phyloP scores from a whole-genome alignment of 257 asterid species.

The Solanum commersonii region DNA sequence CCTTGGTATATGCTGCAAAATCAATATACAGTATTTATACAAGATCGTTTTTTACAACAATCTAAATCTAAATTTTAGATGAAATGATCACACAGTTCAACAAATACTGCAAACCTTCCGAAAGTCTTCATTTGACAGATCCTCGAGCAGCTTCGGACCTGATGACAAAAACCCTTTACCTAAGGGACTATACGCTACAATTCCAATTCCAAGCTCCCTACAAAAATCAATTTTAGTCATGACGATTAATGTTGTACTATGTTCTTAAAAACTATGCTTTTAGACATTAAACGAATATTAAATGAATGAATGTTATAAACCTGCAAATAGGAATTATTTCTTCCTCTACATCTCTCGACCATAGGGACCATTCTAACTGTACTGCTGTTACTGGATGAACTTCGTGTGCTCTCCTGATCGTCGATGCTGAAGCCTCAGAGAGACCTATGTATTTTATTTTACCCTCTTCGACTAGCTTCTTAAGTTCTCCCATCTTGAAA shows the following conservation, averaged over 20 bases:
- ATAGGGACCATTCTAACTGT: constrained; percentile 22
- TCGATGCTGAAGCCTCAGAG: constrained; percentile 19
- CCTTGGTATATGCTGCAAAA: constrained; percentile 26
- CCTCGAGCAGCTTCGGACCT: constrained; percentile 25
- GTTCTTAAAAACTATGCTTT: not conserved
- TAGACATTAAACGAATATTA: not conserved
- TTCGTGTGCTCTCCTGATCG: constrained; percentile 27
- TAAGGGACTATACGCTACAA: constrained; percentile 45
- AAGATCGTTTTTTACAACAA: not conserved
- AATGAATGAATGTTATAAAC: not conserved
- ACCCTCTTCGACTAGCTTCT: constrained; percentile 13
- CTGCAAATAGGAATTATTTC: constrained; percentile 25
- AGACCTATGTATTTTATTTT: constrained; percentile 17
- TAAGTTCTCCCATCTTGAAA: constrained; percentile 3
- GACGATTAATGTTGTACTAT: not conserved
- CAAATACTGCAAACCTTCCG: constrained; percentile 18
- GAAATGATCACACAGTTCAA: not conserved
- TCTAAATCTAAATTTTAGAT: not conserved
- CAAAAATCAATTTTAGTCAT: not conserved
- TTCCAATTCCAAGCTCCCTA: constrained; percentile 51
- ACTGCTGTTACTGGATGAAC: constrained; percentile 25
- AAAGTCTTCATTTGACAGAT: constrained; percentile 16
- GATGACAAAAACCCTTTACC: constrained; percentile 46
- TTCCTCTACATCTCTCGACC: constrained; percentile 21
- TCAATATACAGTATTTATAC: not conserved